Evolutionary conservation across 2,329 filamentous ascomycete genomes (phyloP), one percentile per base, ranked within the genome.

Genomic region (Cladosporium sp.): DNA sequence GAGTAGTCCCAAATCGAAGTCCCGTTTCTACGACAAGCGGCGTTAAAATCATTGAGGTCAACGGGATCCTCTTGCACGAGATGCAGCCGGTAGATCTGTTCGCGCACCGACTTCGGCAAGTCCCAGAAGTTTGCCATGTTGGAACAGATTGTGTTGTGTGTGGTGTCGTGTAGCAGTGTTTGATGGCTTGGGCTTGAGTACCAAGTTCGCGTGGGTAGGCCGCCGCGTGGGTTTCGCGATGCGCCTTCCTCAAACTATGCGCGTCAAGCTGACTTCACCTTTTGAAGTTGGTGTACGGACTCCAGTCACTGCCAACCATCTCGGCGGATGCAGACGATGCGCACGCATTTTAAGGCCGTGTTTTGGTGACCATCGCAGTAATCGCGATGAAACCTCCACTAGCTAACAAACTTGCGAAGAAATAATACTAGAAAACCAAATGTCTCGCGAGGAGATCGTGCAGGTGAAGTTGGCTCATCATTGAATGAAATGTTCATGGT

Each of bases 51-150:
- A 0, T 21, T 15, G 15, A 64, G 7, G 3, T 57, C 67, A 24
- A 74, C 64, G 0, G 69, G 59, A 7, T 68, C 52, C 0, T 70
- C 65, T 14, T 69, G 41, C 5, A 70, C 61, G 0, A 74, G 70
- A 58, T 74, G 69, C 38, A 73, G 55, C 11, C 69, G 66, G 38
- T 74, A 73, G 24, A 74, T 73, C 26, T 59, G 59, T 34, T 73
- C 66, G n/a, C 73, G 70, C 24, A 74, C 66, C 1, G 52, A 14
- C 41, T 66, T 69, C 12, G 71, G 72, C 14, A 74, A 64, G 51
- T 71, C 68, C 65, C 64, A 70, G 68, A 74, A 74, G 63, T 66
- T 68, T 4, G 69, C 52, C 71, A 74, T 74, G 28, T n/a, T 47
- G 41, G n/a, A 12, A 21, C n/a, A 11, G n/a, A 12, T 4, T 21